Percentiles rank a stretch among this genome's conserved stretches.
These are phyloP conservation scores for Colletotrichum navitas DNA, from an alignment of 2,329 filamentous ascomycete genomes.

Conservation along the genomic window DNA sequence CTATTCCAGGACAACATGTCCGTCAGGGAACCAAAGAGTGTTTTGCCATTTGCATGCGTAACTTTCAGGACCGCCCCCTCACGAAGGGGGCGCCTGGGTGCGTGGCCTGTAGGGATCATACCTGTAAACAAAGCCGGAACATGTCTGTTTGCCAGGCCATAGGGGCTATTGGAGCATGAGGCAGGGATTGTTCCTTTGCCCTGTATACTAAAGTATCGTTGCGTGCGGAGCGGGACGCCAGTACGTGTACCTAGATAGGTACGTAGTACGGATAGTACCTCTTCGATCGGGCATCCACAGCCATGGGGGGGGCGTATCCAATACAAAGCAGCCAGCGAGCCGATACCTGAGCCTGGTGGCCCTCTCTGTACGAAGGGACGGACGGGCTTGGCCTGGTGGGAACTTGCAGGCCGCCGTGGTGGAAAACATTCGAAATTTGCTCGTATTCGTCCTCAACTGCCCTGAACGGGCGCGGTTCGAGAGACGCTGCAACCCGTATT, in stretches of 20 bases:
- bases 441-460: slow-evolving; percentile 34
- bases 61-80: slow-evolving; percentile 9
- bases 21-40: neutral
- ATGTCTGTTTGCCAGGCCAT: slow-evolving; percentile 30
- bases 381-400: slow-evolving; percentile 27
- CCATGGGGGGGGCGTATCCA: slow-evolving; percentile 22
- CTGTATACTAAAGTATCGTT: slow-evolving; percentile 16
- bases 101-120: slow-evolving; percentile 37
- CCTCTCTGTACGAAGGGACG: slow-evolving; percentile 20
- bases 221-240: slow-evolving; percentile 25
- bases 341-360: slow-evolving; percentile 8
- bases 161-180: slow-evolving; percentile 7
- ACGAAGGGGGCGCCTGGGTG: slow-evolving; percentile 1
- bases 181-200: slow-evolving; percentile 24
- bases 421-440: slow-evolving; percentile 22
- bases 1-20: slow-evolving; percentile 7
- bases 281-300: slow-evolving; percentile 1
- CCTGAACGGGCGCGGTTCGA: slow-evolving; percentile 18
- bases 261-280: slow-evolving; percentile 10
- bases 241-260: slow-evolving; percentile 5
- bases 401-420: slow-evolving; percentile 33
- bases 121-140: slow-evolving; percentile 25
- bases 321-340: slow-evolving; percentile 4
- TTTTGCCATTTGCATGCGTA: slow-evolving; percentile 13
- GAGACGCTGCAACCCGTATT: slow-evolving; percentile 29